These are phyloP conservation scores for Cladosporium sp. DNA, from an alignment of 2,329 filamentous ascomycete species.

Conservation along the genomic window DNA sequence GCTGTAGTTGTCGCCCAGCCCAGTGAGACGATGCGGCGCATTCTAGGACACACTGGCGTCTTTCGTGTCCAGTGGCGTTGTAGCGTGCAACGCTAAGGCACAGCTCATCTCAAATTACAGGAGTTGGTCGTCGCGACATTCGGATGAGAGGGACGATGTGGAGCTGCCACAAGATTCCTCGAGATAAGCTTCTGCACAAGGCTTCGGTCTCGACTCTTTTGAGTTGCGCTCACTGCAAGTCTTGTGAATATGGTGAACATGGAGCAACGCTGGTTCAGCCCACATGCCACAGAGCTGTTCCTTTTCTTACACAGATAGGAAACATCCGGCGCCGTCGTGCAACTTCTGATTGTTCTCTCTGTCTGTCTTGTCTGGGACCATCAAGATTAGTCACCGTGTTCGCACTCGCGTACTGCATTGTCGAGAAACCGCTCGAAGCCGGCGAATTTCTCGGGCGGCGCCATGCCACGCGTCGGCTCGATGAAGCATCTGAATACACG, in stretches of 20 bases:
- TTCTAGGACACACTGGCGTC: background rate
- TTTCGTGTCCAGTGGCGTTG: background rate
- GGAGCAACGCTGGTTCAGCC: background rate
- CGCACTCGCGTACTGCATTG: background rate
- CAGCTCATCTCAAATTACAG: background rate
- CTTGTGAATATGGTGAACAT: background rate
- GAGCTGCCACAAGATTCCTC: background rate
- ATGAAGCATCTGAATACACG: background rate
- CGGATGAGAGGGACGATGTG: background rate
- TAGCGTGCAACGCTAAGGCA: background rate
- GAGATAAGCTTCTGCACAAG: background rate
- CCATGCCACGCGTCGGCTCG: background rate
- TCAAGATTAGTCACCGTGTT: background rate
- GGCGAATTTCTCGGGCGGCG: background rate
- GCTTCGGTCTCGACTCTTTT: background rate
- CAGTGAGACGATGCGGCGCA: background rate
- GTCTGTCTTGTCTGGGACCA: background rate
- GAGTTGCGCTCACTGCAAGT: background rate
- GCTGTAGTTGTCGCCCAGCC: background rate
- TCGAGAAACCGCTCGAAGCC: background rate
- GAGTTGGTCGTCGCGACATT: background rate
- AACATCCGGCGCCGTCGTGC: background rate
- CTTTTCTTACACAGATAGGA: background rate
- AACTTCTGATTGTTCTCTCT: background rate
- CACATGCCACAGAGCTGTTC: background rate